phyloP scores from a whole-genome alignment of 2,329 filamentous ascomycete species.

The Taxawa tesnikishii region DNA sequence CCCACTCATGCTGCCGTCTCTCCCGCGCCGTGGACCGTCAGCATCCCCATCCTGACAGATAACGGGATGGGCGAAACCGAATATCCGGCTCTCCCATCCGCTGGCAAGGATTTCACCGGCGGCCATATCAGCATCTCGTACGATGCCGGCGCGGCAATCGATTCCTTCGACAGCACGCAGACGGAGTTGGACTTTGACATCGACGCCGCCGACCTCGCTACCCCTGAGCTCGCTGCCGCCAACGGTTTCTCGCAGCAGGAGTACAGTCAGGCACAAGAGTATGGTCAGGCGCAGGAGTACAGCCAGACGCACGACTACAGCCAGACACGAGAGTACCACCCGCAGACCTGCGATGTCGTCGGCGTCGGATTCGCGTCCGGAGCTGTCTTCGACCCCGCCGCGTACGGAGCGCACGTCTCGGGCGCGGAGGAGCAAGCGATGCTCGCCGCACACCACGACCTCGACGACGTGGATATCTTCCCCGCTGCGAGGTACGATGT shows the following conservation, averaged over 20 bases:
- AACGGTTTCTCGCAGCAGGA: not conserved
- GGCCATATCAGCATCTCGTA: conserved; percentile 27
- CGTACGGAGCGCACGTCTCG: too few relatives aligned
- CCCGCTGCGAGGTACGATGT: too few relatives aligned
- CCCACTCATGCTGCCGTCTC: not conserved
- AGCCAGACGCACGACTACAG: too few relatives aligned
- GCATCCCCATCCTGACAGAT: not conserved
- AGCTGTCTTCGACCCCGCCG: too few relatives aligned
- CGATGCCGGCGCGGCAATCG: not conserved
- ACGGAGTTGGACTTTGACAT: not conserved
- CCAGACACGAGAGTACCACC: too few relatives aligned
- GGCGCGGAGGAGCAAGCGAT: too few relatives aligned
- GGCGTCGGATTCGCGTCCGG: too few relatives aligned
- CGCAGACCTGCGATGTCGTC: too few relatives aligned
- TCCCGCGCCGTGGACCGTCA: not conserved
- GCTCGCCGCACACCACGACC: too few relatives aligned
- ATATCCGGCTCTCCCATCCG: not conserved
- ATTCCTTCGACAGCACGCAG: conserved; percentile 12
- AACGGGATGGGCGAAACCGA: not conserved
- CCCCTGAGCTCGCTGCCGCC: not conserved
- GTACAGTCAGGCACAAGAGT: too few relatives aligned
- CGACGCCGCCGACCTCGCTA: not conserved
- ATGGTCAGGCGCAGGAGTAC: too few relatives aligned
- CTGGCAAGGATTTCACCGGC: conserved; percentile 21
- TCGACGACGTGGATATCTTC: too few relatives aligned